These are phyloP conservation scores for Trichoderma sp. DNA, from an alignment of 2,329 filamentous ascomycete species.

Conservation along the genomic window DNA sequence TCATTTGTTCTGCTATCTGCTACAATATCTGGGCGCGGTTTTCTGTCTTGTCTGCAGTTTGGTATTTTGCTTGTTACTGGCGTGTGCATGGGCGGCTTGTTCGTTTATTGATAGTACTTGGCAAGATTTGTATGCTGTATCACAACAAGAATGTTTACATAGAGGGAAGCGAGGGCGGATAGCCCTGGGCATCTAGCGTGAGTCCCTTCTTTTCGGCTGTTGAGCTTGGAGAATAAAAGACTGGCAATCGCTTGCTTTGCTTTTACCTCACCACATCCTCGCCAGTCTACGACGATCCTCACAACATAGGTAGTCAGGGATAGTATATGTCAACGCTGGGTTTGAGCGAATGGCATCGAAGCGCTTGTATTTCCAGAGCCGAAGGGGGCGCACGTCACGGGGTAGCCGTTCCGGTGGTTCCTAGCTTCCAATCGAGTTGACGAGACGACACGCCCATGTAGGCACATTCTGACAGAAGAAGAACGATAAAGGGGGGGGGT, in stretches of 20 bases:
- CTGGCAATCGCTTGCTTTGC: neutral
- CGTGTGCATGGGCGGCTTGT: neutral
- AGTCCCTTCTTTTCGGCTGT: neutral
- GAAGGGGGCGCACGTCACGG: constrained; percentile 5
- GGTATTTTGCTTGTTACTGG: neutral
- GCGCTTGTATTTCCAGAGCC: constrained; percentile 1
- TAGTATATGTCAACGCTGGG: neutral
- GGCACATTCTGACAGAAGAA: neutral
- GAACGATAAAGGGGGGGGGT: neutral
- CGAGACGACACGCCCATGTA: constrained; percentile 10
- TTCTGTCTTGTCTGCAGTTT: neutral
- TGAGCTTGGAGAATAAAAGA: neutral
- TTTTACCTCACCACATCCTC: neutral
- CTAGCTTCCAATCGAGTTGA: neutral
- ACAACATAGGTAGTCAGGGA: neutral
- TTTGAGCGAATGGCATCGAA: neutral
- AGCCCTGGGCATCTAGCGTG: neutral
- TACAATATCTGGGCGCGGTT: neutral
- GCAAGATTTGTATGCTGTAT: neutral
- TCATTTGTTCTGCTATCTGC: neutral
- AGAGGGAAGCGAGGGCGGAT: neutral
- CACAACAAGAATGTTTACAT: constrained; percentile 4
- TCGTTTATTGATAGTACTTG: neutral
- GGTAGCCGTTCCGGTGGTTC: constrained; percentile 1
- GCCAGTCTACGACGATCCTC: neutral